A percentile compares a stretch with the other conserved stretches of the same genome.
Evolutionary conservation across 495 filamentous ascomycete genomes (phyloP).

Genomic region (Hypoxylon lenormandii): DNA sequence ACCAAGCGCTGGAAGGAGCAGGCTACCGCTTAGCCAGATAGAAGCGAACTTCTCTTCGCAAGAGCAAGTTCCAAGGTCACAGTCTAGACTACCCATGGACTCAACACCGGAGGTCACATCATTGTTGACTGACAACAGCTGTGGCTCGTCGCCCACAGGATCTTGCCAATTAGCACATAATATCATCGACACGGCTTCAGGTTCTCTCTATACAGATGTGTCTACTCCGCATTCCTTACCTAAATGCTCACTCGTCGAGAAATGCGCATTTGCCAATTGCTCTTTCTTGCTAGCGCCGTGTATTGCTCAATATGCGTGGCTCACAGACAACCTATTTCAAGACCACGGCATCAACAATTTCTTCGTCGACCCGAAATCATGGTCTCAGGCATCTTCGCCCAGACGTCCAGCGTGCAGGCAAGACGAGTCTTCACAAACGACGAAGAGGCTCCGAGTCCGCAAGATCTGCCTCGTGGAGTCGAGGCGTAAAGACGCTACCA

Average conservation of each 20-base stretch:
- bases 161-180: neutral
- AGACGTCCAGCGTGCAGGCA: conserved; percentile 16
- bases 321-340: conserved; percentile 59
- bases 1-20: conserved; percentile 1
- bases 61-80: neutral
- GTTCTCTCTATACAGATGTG: neutral
- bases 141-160: neutral
- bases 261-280: conserved; percentile 53
- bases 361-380: conserved; percentile 50
- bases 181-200: neutral
- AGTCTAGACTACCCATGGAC: neutral
- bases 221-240: neutral
- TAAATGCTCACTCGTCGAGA: conserved; percentile 22
- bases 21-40: conserved; percentile 43
- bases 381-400: conserved; percentile 37
- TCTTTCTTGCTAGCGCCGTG: conserved; percentile 62
- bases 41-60: conserved; percentile 29
- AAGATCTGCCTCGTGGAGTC: conserved; percentile 63
- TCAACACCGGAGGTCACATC: neutral
- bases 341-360: conserved; percentile 55
- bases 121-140: neutral
- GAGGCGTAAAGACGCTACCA: conserved; percentile 53
- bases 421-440: conserved; percentile 51
- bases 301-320: conserved; percentile 55
- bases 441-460: conserved; percentile 42